Evolutionary conservation across 768 basidiomycete genomes (phyloP), one percentile per base, ranked within the genome.

Genomic region (Amanita molliuscula): DNA sequence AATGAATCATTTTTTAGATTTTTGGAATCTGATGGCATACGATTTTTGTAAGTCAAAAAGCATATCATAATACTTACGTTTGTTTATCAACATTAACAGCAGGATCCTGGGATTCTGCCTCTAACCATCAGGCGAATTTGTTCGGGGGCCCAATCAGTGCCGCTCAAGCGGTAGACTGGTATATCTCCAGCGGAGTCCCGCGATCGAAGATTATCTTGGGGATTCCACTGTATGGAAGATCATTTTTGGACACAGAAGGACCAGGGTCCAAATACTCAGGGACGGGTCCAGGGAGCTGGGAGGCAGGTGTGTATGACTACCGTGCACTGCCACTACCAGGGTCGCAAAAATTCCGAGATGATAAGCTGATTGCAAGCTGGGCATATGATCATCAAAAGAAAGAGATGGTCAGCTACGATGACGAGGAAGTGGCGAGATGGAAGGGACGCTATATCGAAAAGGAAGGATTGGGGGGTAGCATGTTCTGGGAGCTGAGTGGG

Each of bases 11-110:
- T 82, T 76, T 51, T 80, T 99, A 20, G 88, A 91, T 59, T 93
- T 97, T 63, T 98, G 93, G 94, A 98, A 99, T 62, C 67, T 99
- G 64, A 99, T 99, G 96, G 82, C 85, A 1, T 90, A 91, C 56
- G 88, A 90, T 62, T 90, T 84, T 58, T 77, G 85, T 84, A 55
- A 49, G 75, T 65, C 18, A 33, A 10, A 13, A 34, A 28, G 28
- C n/a, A n/a, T n/a, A 38, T 29, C 16, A 35, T 31, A 33, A 15
- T 5, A 37, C n/a, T n/a, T n/a, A n/a, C 42, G 20, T 26, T 11
- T 49, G 48, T 54, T 23, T 53, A 38, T 28, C 20, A 26, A 51
- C 44, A 26, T 37, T 20, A 50, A 10, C 45, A 87, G 84, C 84
- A 53, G 86, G 87, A 20, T 86, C 85, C 18, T 88, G 85, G 85